phyloP scores from a whole-genome alignment of 179 eudicot genomes.

The Patellifolia procumbens region DNA sequence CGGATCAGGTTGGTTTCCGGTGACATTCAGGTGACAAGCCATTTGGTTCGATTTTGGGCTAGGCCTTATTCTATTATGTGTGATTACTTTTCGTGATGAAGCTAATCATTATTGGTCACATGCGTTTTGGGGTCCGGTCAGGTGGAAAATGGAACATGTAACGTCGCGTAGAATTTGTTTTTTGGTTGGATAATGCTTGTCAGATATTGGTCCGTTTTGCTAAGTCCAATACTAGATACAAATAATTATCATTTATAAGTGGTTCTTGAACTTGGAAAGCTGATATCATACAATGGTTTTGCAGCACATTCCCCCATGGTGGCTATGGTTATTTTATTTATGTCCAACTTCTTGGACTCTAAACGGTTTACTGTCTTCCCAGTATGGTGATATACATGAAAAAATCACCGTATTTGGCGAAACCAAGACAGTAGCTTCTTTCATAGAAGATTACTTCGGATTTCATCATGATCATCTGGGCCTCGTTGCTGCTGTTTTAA shows the following conservation, averaged over 20 bases:
- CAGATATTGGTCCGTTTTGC: not conserved
- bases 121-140: not conserved
- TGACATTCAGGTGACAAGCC: not conserved
- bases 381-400: conserved; percentile 61
- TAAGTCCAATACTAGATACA: not conserved
- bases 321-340: conserved; percentile 68
- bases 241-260: not conserved
- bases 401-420: conserved; percentile 48
- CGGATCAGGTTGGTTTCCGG: not conserved
- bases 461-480: conserved; percentile 49
- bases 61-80: too few relatives aligned
- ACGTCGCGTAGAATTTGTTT: not conserved
- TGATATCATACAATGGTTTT: conserved; percentile 5
- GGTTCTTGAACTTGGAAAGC: not conserved
- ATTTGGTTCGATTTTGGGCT: not conserved
- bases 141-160: not conserved
- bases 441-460: conserved; percentile 63
- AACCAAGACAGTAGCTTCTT: conserved; percentile 42
- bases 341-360: conserved; percentile 70
- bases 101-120: too few relatives aligned
- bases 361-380: conserved; percentile 60
- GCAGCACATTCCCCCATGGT: conserved; percentile 80
- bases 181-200: not conserved
- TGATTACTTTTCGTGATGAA: too few relatives aligned
- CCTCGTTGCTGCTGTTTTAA: conserved; percentile 47